Base-by-base conservation (phyloP, 1,284 basidiomycete species). In the Baeospora myosura region DNA sequence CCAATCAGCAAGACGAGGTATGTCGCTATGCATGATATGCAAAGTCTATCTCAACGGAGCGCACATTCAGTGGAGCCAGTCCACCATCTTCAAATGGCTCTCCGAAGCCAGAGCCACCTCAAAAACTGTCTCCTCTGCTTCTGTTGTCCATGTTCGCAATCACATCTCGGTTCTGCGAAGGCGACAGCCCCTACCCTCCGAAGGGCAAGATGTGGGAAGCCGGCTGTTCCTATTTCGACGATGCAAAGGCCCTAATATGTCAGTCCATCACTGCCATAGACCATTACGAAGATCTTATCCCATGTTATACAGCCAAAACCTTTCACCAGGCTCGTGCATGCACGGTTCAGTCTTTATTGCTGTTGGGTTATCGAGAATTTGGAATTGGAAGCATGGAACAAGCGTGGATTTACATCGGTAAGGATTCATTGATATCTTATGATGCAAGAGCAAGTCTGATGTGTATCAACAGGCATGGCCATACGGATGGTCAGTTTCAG, bases 301-400 rank as follows among this genome's bases (percentile, higher is more conserved):
- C n/a, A n/a, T n/a, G n/a, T n/a, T n/a, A n/a, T n/a, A n/a, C n/a
- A n/a, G n/a, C n/a, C n/a, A n/a, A n/a, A n/a, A n/a, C n/a, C n/a
- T n/a, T n/a, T n/a, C n/a, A n/a, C n/a, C n/a, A n/a, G n/a, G n/a
- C 66, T 2, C 64, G 77, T 11, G 71, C 85, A 6, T 74, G 77
- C 17, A 88, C 83, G 0, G 81, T 80, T 40, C 88, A 90, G 56
- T 79, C 88, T 5, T 62, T 92, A 18, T 67, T 92, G 3, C 68
- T 92, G 18, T 72, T 91, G 61, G 82, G 81, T 5, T 90, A 86
- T 57, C 72, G 88, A 14, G 88, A 92, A 61, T 75, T 89, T 23
- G 88, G 88, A 1, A 85, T 89, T 44, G 89, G 89, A 18, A 83
- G 84, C 11, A 92, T 89, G 89, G 81, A 83, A 6, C 78, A 85